A percentile compares a stretch with the other conserved stretches of the same genome.
Evolutionary conservation across 1,284 basidiomycete genomes (phyloP).

Genomic region (Caloboletus inedulis): DNA sequence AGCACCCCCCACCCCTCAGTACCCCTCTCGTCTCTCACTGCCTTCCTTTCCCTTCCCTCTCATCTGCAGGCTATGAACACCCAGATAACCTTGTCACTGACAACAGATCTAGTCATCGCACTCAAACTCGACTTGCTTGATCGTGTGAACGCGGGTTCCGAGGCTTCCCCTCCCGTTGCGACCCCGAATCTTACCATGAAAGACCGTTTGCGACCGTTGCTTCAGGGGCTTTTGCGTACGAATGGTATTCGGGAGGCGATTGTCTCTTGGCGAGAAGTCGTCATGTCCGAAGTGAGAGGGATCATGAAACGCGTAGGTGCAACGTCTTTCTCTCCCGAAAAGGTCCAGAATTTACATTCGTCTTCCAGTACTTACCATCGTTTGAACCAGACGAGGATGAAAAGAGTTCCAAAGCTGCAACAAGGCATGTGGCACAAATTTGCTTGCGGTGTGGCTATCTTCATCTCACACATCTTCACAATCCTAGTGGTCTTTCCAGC

Average conservation of each 20-base stretch:
- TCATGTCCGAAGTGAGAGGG: constrained; percentile 62
- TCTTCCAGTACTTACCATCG: constrained; percentile 50
- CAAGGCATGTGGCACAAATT: constrained; percentile 32
- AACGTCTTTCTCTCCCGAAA: constrained; percentile 12
- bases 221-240: constrained; percentile 76
- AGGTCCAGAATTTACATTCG: constrained; percentile 5
- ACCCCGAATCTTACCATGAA: constrained; percentile 43
- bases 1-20: constrained; percentile 33
- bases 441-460: neutral
- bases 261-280: constrained; percentile 74
- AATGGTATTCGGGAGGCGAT: constrained; percentile 70
- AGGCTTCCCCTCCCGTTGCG: constrained; percentile 30
- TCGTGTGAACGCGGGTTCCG: constrained; percentile 38
- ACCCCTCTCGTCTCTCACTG: constrained; percentile 61
- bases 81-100: constrained; percentile 76
- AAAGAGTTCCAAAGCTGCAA: constrained; percentile 33
- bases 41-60: constrained; percentile 68
- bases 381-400: constrained; percentile 56
- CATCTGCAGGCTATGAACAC: constrained; percentile 64
- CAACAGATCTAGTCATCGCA: constrained; percentile 70
- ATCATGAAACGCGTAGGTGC: constrained; percentile 56
- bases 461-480: constrained; percentile 15
- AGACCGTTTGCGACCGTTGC: constrained; percentile 65
- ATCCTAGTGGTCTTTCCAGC: constrained; percentile 47
- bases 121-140: constrained; percentile 67